Conservation (phyloP, 805 yeast species). For the Yamadazyma philogaea region DNA sequence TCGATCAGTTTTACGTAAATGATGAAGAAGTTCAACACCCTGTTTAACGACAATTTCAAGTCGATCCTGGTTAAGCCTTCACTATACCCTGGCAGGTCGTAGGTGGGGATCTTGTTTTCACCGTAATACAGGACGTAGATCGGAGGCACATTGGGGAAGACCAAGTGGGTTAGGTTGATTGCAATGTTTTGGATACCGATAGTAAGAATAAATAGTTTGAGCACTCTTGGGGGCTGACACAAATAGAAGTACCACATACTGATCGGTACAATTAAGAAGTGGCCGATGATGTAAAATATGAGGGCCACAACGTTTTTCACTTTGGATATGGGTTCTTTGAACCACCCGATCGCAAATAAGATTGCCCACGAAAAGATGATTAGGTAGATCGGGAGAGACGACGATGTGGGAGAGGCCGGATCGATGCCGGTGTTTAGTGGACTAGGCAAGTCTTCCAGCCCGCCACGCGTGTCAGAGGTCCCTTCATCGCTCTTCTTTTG, state of each 20-base stretch:
- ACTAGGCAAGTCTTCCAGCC: no score
- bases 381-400: slow-evolving; percentile 36
- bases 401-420: slow-evolving; percentile 1
- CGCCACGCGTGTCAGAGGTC: no score
- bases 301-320: slow-evolving; percentile 56
- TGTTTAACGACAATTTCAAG: slow-evolving; percentile 36
- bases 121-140: slow-evolving; percentile 68
- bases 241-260: slow-evolving; percentile 62
- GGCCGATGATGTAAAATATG: slow-evolving; percentile 60
- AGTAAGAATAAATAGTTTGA: slow-evolving; percentile 51
- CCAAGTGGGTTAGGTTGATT: slow-evolving; percentile 59
- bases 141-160: slow-evolving; percentile 72
- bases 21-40: slow-evolving; percentile 11
- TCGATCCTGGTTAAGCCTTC: slow-evolving; percentile 71
- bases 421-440: background rate
- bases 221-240: slow-evolving; percentile 64
- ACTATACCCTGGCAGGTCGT: slow-evolving; percentile 62
- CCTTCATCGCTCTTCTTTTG: background rate
- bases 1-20: slow-evolving; percentile 13
- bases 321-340: slow-evolving; percentile 42
- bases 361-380: slow-evolving; percentile 46
- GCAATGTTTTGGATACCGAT: slow-evolving; percentile 59
- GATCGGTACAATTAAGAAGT: slow-evolving; percentile 57
- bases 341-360: slow-evolving; percentile 44
- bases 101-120: slow-evolving; percentile 51